Base-by-base conservation (phyloP, 768 basidiomycete genomes). In the Kwoniella shandongensis region DNA sequence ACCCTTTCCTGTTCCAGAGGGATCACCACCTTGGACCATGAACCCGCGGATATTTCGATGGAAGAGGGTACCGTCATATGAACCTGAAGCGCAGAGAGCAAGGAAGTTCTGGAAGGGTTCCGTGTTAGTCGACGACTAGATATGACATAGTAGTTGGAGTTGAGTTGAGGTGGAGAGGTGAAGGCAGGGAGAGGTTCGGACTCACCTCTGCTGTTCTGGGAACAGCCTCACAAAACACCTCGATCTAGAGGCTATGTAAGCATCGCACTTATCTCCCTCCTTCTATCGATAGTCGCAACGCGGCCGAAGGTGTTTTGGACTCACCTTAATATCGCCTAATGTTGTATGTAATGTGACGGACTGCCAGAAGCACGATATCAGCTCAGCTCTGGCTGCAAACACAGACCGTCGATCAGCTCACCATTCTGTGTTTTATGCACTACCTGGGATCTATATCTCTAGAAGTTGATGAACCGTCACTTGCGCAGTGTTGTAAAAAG, bases 211-310 rank as follows among this genome's bases (percentile, higher is more conserved):
- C 91, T 11, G 92, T 82, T 76, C 91, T 91, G 22, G 96, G 96
- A 18, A 91, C 88, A 5, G 94, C 87, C 78, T 99, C 96, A 75
- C 96, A 98, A 79, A 98, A 98, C 12, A 99, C 75, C 78, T 99
- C 96, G 60, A 98, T 85, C 92, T 97, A 73, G n/a, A 32, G 38
- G 27, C 57, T 36, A 22, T 42, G 55, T 25, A 32, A 25, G 25
- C 23, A 35, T 54, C 44, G 20, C 20, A 8, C 8, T n/a, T n/a
- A n/a, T n/a, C 25, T 15, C 12, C 20, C 20, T 27, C 35, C 3
- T 30, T 26, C 22, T 18, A 22, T 30, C 41, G 26, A 44, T 42
- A 29, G 25, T 51, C 22, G n/a, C 50, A 39, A 6, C 20, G n/a
- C n/a, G n/a, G 3, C 15, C n/a, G 39, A 39, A 51, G 50, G 15